A percentile compares a stretch with the other conserved stretches of the same genome.
phyloP scores from a whole-genome alignment of 768 basidiomycete species.

The Pulveroboletus sp. region DNA sequence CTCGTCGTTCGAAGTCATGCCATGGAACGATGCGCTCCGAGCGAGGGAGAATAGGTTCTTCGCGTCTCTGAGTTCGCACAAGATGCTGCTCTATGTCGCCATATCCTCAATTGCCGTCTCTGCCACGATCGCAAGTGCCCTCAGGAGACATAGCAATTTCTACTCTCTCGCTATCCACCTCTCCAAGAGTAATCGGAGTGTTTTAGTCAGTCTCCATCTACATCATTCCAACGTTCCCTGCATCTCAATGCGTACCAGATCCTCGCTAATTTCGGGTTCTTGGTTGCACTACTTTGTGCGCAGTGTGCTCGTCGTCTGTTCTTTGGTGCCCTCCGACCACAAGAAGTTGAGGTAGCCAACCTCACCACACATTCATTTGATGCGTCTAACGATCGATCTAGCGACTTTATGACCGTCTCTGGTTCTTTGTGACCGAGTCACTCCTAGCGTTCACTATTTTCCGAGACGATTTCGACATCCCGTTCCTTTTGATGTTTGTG shows the following conservation, averaged over 20 bases:
- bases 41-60: slow-evolving; percentile 49
- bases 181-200: slow-evolving; percentile 89
- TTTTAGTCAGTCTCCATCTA: slow-evolving; percentile 57
- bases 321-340: slow-evolving; percentile 82
- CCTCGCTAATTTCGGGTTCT: slow-evolving; percentile 84
- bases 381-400: slow-evolving; percentile 31
- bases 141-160: slow-evolving; percentile 84
- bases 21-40: slow-evolving; percentile 46
- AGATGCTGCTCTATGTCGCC: slow-evolving; percentile 64
- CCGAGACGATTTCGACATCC: slow-evolving; percentile 89
- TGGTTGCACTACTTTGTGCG: slow-evolving; percentile 71
- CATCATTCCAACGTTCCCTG: not conserved
- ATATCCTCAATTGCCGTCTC: slow-evolving; percentile 67
- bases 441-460: slow-evolving; percentile 96
- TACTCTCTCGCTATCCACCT: slow-evolving; percentile 91
- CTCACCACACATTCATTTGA: not conserved
- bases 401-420: slow-evolving; percentile 93
- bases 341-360: slow-evolving; percentile 81
- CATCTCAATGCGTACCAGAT: slow-evolving; percentile 46
- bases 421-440: slow-evolving; percentile 98
- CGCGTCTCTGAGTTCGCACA: slow-evolving; percentile 52
- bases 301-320: slow-evolving; percentile 81
- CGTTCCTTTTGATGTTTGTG: slow-evolving; percentile 93
- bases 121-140: slow-evolving; percentile 72
- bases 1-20: too few relatives aligned